Percentiles rank a stretch among this genome's conserved stretches.
phyloP scores from a whole-genome alignment of 2,329 filamentous ascomycete species.

The Aspergillus aculeatus region DNA sequence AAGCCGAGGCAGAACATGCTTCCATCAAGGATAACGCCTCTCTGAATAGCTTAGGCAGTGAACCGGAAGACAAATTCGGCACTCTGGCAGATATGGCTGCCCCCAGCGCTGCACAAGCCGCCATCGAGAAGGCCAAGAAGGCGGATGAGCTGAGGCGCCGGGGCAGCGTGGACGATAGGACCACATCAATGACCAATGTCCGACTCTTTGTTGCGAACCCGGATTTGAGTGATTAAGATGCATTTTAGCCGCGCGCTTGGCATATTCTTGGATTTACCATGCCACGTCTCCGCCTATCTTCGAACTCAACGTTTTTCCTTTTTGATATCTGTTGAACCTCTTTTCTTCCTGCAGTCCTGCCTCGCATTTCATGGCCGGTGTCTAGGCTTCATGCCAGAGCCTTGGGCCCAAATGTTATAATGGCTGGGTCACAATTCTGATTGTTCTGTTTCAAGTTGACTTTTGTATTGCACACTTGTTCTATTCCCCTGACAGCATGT shows the following conservation, averaged over 20 bases:
- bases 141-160: slow-evolving; percentile 47
- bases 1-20: slow-evolving; percentile 27
- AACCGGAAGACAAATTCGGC: slow-evolving; percentile 56
- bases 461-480: slow-evolving; percentile 8
- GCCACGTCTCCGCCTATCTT: not conserved
- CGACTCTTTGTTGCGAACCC: slow-evolving; percentile 51
- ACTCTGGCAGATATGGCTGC: slow-evolving; percentile 52
- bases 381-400: not conserved
- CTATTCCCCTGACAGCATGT: slow-evolving; percentile 18
- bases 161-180: slow-evolving; percentile 50
- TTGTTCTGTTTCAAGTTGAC: not conserved
- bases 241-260: not conserved
- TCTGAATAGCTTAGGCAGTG: slow-evolving; percentile 33
- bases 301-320: not conserved
- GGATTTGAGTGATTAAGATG: slow-evolving; percentile 42
- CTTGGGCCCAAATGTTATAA: not conserved
- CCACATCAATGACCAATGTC: slow-evolving; percentile 48
- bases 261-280: not conserved
- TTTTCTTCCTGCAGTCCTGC: not conserved
- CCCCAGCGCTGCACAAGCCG: slow-evolving; percentile 40
- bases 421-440: slow-evolving; percentile 1
- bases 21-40: slow-evolving; percentile 31
- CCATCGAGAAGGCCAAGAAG: slow-evolving; percentile 41
- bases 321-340: not conserved
- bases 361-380: not conserved